A percentile compares a stretch with the other conserved stretches of the same genome.
Evolutionary conservation across 495 filamentous ascomycete species (phyloP).

Genomic region (Xylaria sp.): DNA sequence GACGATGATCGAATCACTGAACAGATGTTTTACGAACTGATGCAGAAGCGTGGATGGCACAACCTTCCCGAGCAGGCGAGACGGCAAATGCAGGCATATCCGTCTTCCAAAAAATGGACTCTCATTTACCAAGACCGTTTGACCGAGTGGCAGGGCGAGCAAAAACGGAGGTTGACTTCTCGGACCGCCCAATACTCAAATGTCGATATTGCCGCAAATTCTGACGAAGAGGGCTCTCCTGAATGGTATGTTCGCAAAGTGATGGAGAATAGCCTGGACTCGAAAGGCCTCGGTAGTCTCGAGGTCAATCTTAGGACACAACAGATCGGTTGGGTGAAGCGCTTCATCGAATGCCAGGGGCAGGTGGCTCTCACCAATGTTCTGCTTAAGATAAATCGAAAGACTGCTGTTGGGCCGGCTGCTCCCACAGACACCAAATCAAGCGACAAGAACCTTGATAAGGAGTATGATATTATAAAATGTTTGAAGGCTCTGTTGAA

Average conservation of each 20-base stretch:
- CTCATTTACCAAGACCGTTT: constrained; percentile 94
- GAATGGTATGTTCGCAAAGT: constrained; percentile 99
- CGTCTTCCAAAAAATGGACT: constrained; percentile 94
- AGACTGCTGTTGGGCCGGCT: constrained; percentile 76
- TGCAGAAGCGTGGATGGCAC: constrained; percentile 97
- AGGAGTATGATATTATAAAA: constrained; percentile 97
- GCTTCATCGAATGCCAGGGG: constrained; percentile 96
- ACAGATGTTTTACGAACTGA: constrained; percentile 87
- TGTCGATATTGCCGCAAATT: constrained; percentile 68
- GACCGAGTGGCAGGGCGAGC: constrained; percentile 91
- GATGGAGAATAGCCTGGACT: constrained; percentile 91
- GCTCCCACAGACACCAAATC: constrained; percentile 66
- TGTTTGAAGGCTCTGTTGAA: constrained; percentile 98
- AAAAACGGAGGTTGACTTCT: constrained; percentile 80
- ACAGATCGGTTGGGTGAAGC: constrained; percentile 96
- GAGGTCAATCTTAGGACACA: constrained; percentile 95
- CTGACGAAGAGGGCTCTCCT: constrained; percentile 92
- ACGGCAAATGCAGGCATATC: constrained; percentile 94
- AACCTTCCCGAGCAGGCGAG: constrained; percentile 94
- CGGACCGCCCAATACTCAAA: constrained; percentile 67
- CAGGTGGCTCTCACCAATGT: constrained; percentile 96
- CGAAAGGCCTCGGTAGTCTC: constrained; percentile 88
- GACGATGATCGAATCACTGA: constrained; percentile 89
- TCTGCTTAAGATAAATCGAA: constrained; percentile 88
- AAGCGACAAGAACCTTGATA: constrained; percentile 85